These are phyloP conservation scores for Nissolia schottii DNA, from an alignment of 306 rosid species.

Conservation along the genomic window DNA sequence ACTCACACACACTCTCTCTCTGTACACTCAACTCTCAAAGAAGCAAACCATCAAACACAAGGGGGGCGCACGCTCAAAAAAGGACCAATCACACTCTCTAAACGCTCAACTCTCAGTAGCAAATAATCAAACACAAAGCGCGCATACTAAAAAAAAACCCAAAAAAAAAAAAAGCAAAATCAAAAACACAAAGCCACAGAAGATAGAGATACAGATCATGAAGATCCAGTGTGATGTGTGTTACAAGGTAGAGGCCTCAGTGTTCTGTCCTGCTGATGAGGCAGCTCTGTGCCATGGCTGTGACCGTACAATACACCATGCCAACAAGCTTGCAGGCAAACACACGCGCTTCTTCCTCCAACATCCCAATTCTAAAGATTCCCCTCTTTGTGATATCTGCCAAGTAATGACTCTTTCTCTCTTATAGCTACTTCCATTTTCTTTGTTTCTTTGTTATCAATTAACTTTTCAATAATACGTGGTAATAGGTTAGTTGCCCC, in stretches of 20 bases:
- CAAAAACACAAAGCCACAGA: neutral
- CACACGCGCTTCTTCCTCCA: slow-evolving; percentile 67
- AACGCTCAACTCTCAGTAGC: too few relatives aligned
- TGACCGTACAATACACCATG: slow-evolving; percentile 61
- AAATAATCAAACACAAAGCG: too few relatives aligned
- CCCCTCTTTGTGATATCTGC: slow-evolving; percentile 74
- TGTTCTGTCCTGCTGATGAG: slow-evolving; percentile 79
- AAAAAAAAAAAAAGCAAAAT: neutral
- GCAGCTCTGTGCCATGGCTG: slow-evolving; percentile 77
- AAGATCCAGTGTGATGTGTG: slow-evolving; percentile 84
- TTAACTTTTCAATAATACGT: too few relatives aligned
- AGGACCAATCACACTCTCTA: too few relatives aligned
- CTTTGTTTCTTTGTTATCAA: neutral
- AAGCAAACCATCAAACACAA: too few relatives aligned
- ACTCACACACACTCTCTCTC: neutral
- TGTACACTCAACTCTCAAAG: too few relatives aligned
- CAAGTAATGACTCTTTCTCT: slow-evolving; percentile 34
- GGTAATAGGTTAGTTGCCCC: too few relatives aligned
- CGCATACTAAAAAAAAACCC: too few relatives aligned
- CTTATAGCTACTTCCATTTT: neutral
- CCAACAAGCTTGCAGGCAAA: slow-evolving; percentile 68
- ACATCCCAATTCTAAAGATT: slow-evolving; percentile 37
- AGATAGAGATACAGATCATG: slow-evolving; percentile 30
- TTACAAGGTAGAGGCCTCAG: slow-evolving; percentile 49
- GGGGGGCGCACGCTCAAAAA: too few relatives aligned